phyloP scores from a whole-genome alignment of 257 asterid genomes.

The Henckelia pumila region DNA sequence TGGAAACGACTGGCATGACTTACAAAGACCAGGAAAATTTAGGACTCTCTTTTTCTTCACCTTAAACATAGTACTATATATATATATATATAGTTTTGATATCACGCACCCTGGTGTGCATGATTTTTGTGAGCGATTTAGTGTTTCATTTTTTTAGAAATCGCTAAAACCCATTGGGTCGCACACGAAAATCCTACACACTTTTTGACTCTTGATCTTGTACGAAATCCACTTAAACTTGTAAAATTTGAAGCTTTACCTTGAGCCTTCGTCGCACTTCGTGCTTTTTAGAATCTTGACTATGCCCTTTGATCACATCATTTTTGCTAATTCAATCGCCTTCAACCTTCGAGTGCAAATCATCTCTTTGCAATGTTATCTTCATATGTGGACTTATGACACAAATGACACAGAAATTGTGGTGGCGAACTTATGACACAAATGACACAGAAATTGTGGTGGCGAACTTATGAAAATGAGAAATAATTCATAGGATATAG shows the following conservation, averaged over 20 bases:
- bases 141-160: too few species aligned
- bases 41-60: neutral
- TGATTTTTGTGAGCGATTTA: too few species aligned
- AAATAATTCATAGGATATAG: neutral
- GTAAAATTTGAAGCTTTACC: too few species aligned
- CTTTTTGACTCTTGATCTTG: too few species aligned
- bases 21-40: neutral
- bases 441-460: neutral
- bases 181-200: too few species aligned
- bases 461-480: neutral
- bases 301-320: neutral
- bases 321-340: neutral
- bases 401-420: neutral
- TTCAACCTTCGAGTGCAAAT: neutral
- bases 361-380: neutral
- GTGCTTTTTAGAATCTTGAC: too few species aligned
- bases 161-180: too few species aligned
- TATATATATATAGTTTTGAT: neutral
- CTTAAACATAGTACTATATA: constrained; percentile 9
- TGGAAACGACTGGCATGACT: constrained; percentile 8
- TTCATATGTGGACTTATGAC: neutral
- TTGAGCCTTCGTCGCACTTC: too few species aligned
- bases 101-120: too few species aligned
- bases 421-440: too few species aligned
- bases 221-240: too few species aligned